Conservation (phyloP, 371 early-diverging fungal species). For the Massospora cicadina region DNA sequence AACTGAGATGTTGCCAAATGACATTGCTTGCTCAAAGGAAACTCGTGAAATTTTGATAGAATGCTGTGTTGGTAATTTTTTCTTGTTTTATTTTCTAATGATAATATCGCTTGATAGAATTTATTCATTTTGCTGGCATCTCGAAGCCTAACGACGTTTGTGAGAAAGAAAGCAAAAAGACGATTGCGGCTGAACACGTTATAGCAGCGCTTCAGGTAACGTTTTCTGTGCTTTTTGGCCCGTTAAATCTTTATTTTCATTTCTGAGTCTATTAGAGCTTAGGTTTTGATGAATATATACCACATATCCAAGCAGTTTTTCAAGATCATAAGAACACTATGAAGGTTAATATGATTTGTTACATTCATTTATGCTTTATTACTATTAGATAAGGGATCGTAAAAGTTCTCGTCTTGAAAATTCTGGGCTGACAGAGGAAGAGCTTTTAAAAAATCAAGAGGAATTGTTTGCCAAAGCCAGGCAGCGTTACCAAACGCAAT, state of each 20-base stretch:
- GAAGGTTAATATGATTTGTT: no score
- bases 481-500: conserved; percentile 39
- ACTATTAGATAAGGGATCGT: conserved; percentile 64
- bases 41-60: conserved; percentile 86
- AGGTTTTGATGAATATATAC: conserved; percentile 84
- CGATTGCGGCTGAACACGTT: conserved; percentile 96
- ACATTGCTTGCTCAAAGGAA: conserved; percentile 82
- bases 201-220: conserved; percentile 64
- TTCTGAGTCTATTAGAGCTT: conserved; percentile 27
- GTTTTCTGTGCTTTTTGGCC: no score
- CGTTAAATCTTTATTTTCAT: conserved; percentile 1
- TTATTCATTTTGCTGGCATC: conserved; percentile 83
- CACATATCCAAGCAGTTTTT: conserved; percentile 72
- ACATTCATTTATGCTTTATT: no score
- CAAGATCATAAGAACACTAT: conserved; percentile 76
- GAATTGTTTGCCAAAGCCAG: conserved; percentile 88
- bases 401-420: conserved; percentile 71
- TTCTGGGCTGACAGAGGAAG: conserved; percentile 82
- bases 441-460: conserved; percentile 74
- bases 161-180: conserved; percentile 94
- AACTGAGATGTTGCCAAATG: conserved; percentile 80
- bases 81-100: background rate
- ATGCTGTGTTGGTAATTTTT: conserved; percentile 68
- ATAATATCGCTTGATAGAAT: conserved; percentile 40
- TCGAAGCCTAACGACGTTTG: conserved; percentile 94